These are phyloP conservation scores for Cymbopogon citratus DNA, from an alignment of 176 grass and related monocot genomes.

Conservation along the genomic window DNA sequence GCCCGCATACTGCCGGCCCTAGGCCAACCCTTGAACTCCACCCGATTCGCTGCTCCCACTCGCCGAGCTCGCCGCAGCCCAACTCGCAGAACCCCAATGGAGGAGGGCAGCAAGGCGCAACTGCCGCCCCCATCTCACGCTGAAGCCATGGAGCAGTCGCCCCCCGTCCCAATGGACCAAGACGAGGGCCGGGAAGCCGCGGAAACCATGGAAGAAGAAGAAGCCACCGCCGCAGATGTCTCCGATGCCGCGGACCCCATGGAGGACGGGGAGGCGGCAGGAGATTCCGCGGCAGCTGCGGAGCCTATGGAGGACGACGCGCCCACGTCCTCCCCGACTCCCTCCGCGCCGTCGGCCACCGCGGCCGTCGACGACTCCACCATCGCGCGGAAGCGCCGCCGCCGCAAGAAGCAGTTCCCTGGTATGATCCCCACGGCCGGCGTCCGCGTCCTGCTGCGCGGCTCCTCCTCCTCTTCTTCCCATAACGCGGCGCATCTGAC, in stretches of 20 bases:
- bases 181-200: constrained; percentile 4
- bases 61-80: constrained; percentile 16
- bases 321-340: constrained; percentile 45
- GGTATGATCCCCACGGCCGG: constrained; percentile 78
- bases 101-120: constrained; percentile 17
- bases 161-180: constrained; percentile 33
- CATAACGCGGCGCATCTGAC: constrained; percentile 31
- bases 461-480: constrained; percentile 32
- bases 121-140: background rate
- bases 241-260: constrained; percentile 19
- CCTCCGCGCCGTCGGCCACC: constrained; percentile 31
- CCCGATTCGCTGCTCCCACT: constrained; percentile 20
- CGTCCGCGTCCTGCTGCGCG: constrained; percentile 57
- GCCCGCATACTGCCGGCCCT: constrained; percentile 9
- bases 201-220: constrained; percentile 48
- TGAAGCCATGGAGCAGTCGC: background rate
- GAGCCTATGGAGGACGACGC: constrained; percentile 57
- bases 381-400: constrained; percentile 59
- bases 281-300: background rate
- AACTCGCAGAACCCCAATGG: constrained; percentile 14
- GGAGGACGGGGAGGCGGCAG: constrained; percentile 36
- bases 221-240: constrained; percentile 2
- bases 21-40: constrained; percentile 20
- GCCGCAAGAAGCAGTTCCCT: constrained; percentile 95
- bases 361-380: constrained; percentile 35